Evolutionary conservation across 768 basidiomycete species (phyloP).

Genomic region (Amyloporia xantha): DNA sequence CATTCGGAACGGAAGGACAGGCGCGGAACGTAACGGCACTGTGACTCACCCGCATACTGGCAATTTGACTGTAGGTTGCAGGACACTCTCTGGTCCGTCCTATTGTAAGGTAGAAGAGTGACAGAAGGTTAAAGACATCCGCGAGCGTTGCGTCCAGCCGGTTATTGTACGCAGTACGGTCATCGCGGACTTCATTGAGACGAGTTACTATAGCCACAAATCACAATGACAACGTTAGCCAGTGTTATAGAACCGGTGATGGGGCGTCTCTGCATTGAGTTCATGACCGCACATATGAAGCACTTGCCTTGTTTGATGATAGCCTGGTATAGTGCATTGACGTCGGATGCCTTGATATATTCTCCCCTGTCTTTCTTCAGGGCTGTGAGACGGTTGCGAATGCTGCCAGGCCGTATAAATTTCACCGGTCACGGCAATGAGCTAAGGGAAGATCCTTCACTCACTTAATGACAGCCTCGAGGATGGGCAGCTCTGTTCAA

Average conservation of each 20-base stretch:
- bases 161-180: conserved; percentile 70
- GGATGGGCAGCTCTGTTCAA: conserved; percentile 75
- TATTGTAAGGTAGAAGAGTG: conserved; percentile 96
- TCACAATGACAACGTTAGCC: conserved; percentile 1
- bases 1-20: not conserved
- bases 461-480: conserved; percentile 91
- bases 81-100: conserved; percentile 94
- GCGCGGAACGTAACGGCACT: not conserved
- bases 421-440: not conserved
- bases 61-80: conserved; percentile 93
- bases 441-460: conserved; percentile 16
- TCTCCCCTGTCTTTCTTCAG: conserved; percentile 90
- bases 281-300: not conserved
- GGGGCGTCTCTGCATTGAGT: not conserved
- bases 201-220: conserved; percentile 60
- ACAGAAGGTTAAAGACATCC: conserved; percentile 93
- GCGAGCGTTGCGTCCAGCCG: conserved; percentile 91
- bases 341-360: conserved; percentile 90
- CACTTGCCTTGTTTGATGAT: conserved; percentile 87
- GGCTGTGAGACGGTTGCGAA: conserved; percentile 90
- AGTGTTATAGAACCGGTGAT: not conserved
- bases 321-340: conserved; percentile 85
- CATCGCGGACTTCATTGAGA: conserved; percentile 86
- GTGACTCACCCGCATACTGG: conserved; percentile 85
- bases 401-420: conserved; percentile 40